Base-by-base conservation (phyloP, 1,284 basidiomycete genomes). In the Trichosporon faecale region DNA sequence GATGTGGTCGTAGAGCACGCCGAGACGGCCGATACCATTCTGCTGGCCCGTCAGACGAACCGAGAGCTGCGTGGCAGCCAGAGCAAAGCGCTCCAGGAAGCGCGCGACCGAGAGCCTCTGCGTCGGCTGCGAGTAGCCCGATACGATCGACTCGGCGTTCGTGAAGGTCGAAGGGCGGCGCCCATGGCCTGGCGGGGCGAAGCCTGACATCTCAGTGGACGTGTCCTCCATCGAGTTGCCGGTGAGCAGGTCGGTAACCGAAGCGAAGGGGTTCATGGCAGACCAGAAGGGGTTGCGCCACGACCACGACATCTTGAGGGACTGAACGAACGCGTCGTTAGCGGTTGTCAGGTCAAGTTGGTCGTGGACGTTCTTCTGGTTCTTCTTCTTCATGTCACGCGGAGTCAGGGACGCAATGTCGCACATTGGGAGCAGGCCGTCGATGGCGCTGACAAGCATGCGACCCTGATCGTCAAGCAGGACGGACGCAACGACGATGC, bases 1-100 rank as follows among this genome's bases (percentile, higher is more conserved):
- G 63, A 85, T 84, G 66, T 80, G 81, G 72, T 85, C 85, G 71
- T 83, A 85, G 25, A 85, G 68, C 0, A 85, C 84, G 18, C 85
- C 85, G 11, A 85, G 72, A 14, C 78, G 73, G 40, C 76, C 72
- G 25, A 82, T 78, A n/a, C 79, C 79, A 37, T 80, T 75, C 37
- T 75, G 72, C 40, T 77, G 75, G 1, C 83, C 83, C 1, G 80
- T 81, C 5, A 85, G 72, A 4, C 76, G 69, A 4, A 76, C 72
- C 2, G 83, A 80, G 21, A 85, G 71, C 37, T 80, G 74, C 7
- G 73, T 74, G 3, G 81, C 79, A 1, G 82, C 77, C 0, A 73
- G 64, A 1, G 78, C 76, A 68, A 85, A 85, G 61, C 77, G 74
- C 63, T 83, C 83, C 64, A 85, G 66, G 68, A 85, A 85, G 55